Conservation (phyloP, 306 rosid species). For the Dryas octopetala region DNA sequence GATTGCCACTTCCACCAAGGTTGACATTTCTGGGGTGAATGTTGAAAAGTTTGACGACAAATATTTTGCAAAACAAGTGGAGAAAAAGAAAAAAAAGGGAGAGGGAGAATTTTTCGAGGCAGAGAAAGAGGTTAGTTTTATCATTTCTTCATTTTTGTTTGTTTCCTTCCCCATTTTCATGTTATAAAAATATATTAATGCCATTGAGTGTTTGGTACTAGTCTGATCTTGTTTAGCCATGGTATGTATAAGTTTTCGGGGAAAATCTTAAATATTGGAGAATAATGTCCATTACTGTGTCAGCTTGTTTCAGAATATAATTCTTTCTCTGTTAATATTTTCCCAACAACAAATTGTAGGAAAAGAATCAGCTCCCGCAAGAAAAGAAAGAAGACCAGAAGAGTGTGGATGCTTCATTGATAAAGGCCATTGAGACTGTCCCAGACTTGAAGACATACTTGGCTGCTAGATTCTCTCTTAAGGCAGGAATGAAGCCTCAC, state of each 20-base stretch:
- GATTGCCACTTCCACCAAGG: conserved; percentile 42
- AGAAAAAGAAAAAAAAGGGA: conserved; percentile 37
- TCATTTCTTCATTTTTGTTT: background rate
- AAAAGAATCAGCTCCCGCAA: conserved; percentile 60
- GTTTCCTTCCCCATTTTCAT: background rate
- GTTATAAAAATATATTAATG: too few relatives aligned
- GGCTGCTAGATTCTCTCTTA: conserved; percentile 73
- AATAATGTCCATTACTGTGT: background rate
- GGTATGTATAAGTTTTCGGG: background rate
- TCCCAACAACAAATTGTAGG: conserved; percentile 35
- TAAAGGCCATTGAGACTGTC: conserved; percentile 62
- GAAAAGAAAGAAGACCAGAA: conserved; percentile 51
- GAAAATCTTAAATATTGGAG: background rate
- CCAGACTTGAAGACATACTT: conserved; percentile 73
- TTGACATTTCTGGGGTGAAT: conserved; percentile 36
- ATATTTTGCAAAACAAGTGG: conserved; percentile 30
- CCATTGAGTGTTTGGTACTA: too few relatives aligned
- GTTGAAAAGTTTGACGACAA: conserved; percentile 36
- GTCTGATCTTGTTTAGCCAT: too few relatives aligned
- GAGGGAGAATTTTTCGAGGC: conserved; percentile 31
- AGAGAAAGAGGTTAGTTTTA: conserved; percentile 18
- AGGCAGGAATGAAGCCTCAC: conserved; percentile 77
- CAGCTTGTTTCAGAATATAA: background rate
- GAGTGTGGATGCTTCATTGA: conserved; percentile 48
- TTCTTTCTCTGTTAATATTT: background rate